phyloP scores from a whole-genome alignment of 306 rosid genomes.

The Quercus gilva region DNA sequence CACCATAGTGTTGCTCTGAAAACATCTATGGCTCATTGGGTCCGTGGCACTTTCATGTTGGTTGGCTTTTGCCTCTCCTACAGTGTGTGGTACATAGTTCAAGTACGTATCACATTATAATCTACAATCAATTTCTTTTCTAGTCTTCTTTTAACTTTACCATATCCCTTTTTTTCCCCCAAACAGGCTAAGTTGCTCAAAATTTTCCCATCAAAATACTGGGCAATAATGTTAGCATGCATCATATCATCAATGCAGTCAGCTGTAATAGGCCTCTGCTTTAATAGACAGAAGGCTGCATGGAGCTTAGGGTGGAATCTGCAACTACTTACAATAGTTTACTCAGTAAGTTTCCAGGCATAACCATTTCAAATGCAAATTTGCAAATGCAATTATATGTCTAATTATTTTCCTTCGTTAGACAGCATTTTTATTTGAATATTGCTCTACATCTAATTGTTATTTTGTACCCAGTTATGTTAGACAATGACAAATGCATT shows the following conservation, averaged over 20 bases:
- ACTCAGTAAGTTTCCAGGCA: constrained; percentile 39
- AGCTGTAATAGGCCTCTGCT: constrained; percentile 34
- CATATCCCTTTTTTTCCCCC: neutral
- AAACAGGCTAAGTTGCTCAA: constrained; percentile 49
- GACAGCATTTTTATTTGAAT: no score
- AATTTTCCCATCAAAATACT: constrained; percentile 49
- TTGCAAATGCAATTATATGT: no score
- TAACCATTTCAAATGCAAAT: no score
- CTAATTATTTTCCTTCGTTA: no score
- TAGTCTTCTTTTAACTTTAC: neutral
- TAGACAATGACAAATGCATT: neutral
- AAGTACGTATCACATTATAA: constrained; percentile 32
- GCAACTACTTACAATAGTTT: constrained; percentile 53
- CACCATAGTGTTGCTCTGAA: neutral
- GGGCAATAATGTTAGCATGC: constrained; percentile 55
- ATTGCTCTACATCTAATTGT: no score
- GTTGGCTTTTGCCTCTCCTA: constrained; percentile 49
- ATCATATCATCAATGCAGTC: constrained; percentile 50
- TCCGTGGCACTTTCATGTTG: constrained; percentile 50
- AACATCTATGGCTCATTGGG: constrained; percentile 34
- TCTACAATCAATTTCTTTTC: no score
- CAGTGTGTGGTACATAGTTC: constrained; percentile 50
- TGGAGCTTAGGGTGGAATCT: constrained; percentile 64
- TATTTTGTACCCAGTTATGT: no score
- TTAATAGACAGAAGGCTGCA: constrained; percentile 32